Base-by-base conservation (phyloP, 352 stramenopile genomes). In the Phytopythium litorale region DNA sequence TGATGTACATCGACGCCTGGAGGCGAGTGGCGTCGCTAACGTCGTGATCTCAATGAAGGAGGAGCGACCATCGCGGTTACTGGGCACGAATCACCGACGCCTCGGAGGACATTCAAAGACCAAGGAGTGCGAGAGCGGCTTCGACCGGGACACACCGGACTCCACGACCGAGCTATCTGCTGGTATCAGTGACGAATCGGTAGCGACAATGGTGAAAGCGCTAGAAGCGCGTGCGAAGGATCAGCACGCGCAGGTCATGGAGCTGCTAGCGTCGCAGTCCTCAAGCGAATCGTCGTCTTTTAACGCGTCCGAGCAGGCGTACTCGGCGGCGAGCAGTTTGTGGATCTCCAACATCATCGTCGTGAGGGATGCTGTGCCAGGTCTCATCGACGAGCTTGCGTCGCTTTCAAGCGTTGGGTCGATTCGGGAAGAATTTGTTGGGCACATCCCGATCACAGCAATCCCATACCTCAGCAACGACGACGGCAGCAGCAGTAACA, bases 281-380 rank as follows among this genome's bases (percentile, higher is more conserved):
- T 4, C 35, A 2, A 45, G 58, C 38, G n/a, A 19, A 30, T 58
- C 50, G 6, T 43, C 61, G 21, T 56, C 42, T 13, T 30, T 7
- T 7, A 53, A 25, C 15, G 30, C 9, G 3, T 56, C 55, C 1
- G 53, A 45, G 1, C 57, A 48, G 5, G 53, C 56, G 19, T 60
- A 60, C 40, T 50, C 55, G 0, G 38, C 48, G 5, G 64, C 65
- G 8, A 65, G 67, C 48, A 82, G 73, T n/a, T 50, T 84, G 1
- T 84, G 76, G 76, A 80, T 84, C 66, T 70, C 76, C n/a, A 82
- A 84, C 60, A 67, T 79, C 53, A 49, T 84, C 8, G 65, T 70
- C 32, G 56, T 84, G 3, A 67, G 73, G 1, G 67, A 69, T 16
- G 73, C 71, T 18, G 75, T 69, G 11, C 40, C 62, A 0, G 76